Base-by-base conservation (phyloP, 1,284 basidiomycete genomes). In the Cutaneotrichosporon dermatis region DNA sequence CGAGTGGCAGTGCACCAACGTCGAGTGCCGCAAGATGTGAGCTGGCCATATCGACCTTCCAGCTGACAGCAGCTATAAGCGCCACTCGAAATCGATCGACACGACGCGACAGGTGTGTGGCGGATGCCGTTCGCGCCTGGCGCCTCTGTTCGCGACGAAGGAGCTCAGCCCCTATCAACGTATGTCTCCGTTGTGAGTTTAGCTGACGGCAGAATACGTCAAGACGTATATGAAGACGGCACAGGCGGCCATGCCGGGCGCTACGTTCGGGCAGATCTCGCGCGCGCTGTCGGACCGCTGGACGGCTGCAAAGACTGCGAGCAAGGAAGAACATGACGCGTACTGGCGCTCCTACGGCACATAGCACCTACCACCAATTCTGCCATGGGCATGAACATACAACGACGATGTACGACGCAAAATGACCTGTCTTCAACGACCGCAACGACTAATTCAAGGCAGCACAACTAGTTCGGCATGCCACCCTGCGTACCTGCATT, bases 41-140 rank as follows among this genome's bases (percentile, higher is more conserved):
- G 73, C 62, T 37, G 3, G 25, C 25, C 39, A 9, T 6, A 48
- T 51, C 2, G 12, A 9, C 8, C 36, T 44, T 25, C 25, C 8
- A 13, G 39, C 42, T 52, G 34, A 58, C 44, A 12, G 9, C 53
- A 73, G 71, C 33, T 74, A 75, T 57, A 58, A 64, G 35, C 68
- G 75, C 34, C 73, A 76, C 61, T 73, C 71, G 6, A 76, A 75
- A 60, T 72, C 72, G 3, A 76, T 78, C 58, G 74, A 78, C 53
- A 60, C 61, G 4, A 48, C 63, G 7, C 68, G 69, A 40, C 69
- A 75, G 25, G 65, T 61, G 13, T 78, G 76, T 58, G 73, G 75
- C 2, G 44, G 51, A 9, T 78, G 76, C 60, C 63, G 63, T 48
- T 58, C 65, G 35, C 63, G 59, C n/a, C 67, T 78, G 5, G 61